Conservation (phyloP, 2,329 filamentous ascomycete genomes). For the Simplicillium sp. region DNA sequence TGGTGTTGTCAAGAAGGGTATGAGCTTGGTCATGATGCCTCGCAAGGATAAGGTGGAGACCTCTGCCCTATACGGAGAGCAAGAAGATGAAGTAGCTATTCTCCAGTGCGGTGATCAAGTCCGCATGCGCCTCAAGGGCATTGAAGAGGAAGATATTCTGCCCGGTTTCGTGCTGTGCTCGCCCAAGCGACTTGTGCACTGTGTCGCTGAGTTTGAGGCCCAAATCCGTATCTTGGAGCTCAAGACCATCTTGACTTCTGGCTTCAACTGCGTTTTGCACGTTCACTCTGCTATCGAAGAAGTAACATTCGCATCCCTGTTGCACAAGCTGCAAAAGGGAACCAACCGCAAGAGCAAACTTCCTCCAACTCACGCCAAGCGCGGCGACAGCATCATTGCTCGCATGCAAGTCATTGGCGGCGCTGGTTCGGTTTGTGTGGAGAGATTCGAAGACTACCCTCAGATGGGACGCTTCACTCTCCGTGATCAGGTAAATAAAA, state of each 20-base stretch:
- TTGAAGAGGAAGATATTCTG: conserved; percentile 94
- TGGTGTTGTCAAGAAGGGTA: conserved; percentile 85
- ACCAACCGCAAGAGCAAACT: conserved; percentile 90
- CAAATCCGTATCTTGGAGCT: conserved; percentile 93
- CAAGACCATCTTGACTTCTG: conserved; percentile 86
- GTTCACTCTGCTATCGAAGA: conserved; percentile 97
- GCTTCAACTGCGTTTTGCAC: conserved; percentile 96
- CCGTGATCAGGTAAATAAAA: conserved; percentile 63
- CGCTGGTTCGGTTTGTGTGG: conserved; percentile 81
- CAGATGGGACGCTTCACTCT: conserved; percentile 89
- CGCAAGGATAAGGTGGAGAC: conserved; percentile 76
- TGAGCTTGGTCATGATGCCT: conserved; percentile 87
- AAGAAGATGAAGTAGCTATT: conserved; percentile 77
- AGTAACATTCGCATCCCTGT: conserved; percentile 76
- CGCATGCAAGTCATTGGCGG: conserved; percentile 79
- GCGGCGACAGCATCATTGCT: conserved; percentile 77
- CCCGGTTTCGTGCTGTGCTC: conserved; percentile 96
- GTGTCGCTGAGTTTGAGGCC: conserved; percentile 81
- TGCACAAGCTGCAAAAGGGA: conserved; percentile 94
- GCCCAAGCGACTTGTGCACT: conserved; percentile 86
- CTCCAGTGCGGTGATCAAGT: conserved; percentile 93
- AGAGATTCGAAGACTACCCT: conserved; percentile 91
- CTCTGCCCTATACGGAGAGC: conserved; percentile 84
- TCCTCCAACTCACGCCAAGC: conserved; percentile 83
- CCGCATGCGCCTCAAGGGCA: conserved; percentile 80